Percentiles rank a stretch among this genome's conserved stretches.
Conservation (phyloP, 192 early-diverging fungal species). For the Mortierella antarctica region DNA sequence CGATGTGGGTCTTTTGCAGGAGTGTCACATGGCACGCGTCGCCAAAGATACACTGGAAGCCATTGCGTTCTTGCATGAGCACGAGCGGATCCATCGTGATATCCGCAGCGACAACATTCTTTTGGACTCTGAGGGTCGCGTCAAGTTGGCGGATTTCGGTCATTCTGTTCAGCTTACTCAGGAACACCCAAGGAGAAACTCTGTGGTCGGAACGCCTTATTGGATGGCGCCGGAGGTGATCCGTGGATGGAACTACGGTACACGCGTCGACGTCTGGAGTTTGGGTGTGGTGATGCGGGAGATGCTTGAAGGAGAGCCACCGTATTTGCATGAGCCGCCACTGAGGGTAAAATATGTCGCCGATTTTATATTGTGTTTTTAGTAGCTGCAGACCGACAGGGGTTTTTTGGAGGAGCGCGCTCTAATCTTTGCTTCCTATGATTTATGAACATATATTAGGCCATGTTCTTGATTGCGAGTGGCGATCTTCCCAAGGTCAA, state of each 20-base stretch:
- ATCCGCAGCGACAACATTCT: constrained; percentile 96
- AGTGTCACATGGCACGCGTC: constrained; percentile 92
- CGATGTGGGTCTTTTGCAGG: constrained; percentile 68
- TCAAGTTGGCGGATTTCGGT: constrained; percentile 97
- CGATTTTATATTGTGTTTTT: neutral
- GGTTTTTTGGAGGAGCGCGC: neutral
- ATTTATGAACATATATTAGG: constrained; percentile 15
- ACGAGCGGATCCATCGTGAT: constrained; percentile 91
- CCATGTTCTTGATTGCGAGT: constrained; percentile 52
- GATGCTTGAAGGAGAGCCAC: constrained; percentile 96
- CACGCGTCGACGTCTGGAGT: constrained; percentile 96
- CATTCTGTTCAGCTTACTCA: constrained; percentile 92
- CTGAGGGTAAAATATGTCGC: constrained; percentile 50
- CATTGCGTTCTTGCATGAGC: constrained; percentile 79
- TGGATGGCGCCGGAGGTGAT: constrained; percentile 99
- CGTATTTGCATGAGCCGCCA: constrained; percentile 89
- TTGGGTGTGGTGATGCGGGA: constrained; percentile 94
- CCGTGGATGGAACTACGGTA: constrained; percentile 87
- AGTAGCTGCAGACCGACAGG: neutral
- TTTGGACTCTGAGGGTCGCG: constrained; percentile 80
- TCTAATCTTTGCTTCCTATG: neutral
- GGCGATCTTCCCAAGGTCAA: constrained; percentile 32
- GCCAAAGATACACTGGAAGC: constrained; percentile 86
- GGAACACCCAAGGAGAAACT: constrained; percentile 82
- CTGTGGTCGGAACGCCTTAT: constrained; percentile 93